phyloP scores from a whole-genome alignment of 1,284 basidiomycete genomes.

The Anthracocystis walkeri region DNA sequence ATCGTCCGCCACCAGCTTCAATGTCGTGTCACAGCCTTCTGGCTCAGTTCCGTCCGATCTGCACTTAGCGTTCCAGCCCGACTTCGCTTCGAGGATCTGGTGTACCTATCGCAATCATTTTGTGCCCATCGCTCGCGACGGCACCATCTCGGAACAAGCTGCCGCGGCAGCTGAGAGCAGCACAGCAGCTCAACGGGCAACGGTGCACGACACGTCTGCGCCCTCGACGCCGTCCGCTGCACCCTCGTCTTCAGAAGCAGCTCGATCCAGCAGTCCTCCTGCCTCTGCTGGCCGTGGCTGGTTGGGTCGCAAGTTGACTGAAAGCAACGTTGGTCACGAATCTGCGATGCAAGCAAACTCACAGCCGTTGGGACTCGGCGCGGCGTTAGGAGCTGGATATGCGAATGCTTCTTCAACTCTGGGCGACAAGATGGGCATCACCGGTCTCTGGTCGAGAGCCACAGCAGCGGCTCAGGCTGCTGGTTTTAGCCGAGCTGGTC shows the following conservation, averaged over 20 bases:
- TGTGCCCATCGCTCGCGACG: slow-evolving; percentile 63
- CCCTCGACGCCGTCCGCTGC: slow-evolving; percentile 11
- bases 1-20: slow-evolving; percentile 44
- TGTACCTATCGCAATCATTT: slow-evolving; percentile 68
- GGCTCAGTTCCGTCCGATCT: slow-evolving; percentile 1
- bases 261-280: slow-evolving; percentile 23
- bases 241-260: slow-evolving; percentile 9
- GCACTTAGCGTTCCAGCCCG: slow-evolving; percentile 44
- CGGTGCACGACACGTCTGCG: slow-evolving; percentile 9
- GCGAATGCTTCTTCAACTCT: slow-evolving; percentile 38
- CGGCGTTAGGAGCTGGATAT: slow-evolving; percentile 35
- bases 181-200: slow-evolving; percentile 18
- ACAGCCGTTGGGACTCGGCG: slow-evolving; percentile 27
- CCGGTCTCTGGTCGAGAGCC: slow-evolving; percentile 58
- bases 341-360: slow-evolving; percentile 17
- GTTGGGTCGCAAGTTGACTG: slow-evolving; percentile 41
- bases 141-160: slow-evolving; percentile 63
- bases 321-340: slow-evolving; percentile 32
- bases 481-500: slow-evolving; percentile 72
- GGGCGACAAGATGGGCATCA: slow-evolving; percentile 64
- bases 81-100: slow-evolving; percentile 64
- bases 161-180: slow-evolving; percentile 49
- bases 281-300: slow-evolving; percentile 34
- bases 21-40: not conserved
- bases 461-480: slow-evolving; percentile 61